A percentile compares a stretch with the other conserved stretches of the same genome.
Evolutionary conservation across 306 rosid species (phyloP).

Genomic region (Lagenaria siceraria): DNA sequence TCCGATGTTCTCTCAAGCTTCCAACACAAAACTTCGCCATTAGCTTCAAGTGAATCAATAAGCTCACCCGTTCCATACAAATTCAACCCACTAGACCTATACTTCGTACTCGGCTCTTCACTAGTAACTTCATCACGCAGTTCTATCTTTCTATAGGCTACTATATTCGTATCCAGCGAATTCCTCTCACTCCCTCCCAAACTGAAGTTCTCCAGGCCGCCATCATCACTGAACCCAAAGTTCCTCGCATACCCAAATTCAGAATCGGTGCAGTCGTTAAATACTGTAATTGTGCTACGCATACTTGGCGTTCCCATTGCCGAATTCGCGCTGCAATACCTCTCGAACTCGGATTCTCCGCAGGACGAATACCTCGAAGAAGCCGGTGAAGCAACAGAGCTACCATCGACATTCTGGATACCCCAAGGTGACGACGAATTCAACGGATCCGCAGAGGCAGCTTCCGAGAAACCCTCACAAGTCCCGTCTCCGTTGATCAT

Average conservation of each 20-base stretch:
- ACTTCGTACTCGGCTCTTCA: slow-evolving; percentile 3
- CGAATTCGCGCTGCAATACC: slow-evolving; percentile 85
- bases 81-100: slow-evolving; percentile 29
- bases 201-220: slow-evolving; percentile 38
- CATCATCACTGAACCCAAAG: slow-evolving; percentile 27
- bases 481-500: slow-evolving; percentile 39
- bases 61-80: slow-evolving; percentile 42
- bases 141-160: slow-evolving; percentile 14
- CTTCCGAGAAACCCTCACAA: slow-evolving; percentile 12
- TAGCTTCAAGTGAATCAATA: slow-evolving; percentile 12
- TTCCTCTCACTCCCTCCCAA: slow-evolving; percentile 31
- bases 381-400: slow-evolving; percentile 7
- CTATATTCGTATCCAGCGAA: slow-evolving; percentile 17
- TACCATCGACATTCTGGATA: slow-evolving; percentile 21
- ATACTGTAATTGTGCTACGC: slow-evolving; percentile 57
- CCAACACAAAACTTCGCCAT: slow-evolving; percentile 30
- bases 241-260: slow-evolving; percentile 35
- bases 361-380: slow-evolving; percentile 61
- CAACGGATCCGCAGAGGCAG: slow-evolving; percentile 30
- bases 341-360: slow-evolving; percentile 78
- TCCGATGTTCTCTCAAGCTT: slow-evolving; percentile 24
- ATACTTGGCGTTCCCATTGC: slow-evolving; percentile 67
- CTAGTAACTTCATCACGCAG: not conserved
- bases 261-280: slow-evolving; percentile 43
- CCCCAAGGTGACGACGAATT: slow-evolving; percentile 23